Conservation (phyloP, 2,329 filamentous ascomycete genomes). For the Epichloe gansuensis region DNA sequence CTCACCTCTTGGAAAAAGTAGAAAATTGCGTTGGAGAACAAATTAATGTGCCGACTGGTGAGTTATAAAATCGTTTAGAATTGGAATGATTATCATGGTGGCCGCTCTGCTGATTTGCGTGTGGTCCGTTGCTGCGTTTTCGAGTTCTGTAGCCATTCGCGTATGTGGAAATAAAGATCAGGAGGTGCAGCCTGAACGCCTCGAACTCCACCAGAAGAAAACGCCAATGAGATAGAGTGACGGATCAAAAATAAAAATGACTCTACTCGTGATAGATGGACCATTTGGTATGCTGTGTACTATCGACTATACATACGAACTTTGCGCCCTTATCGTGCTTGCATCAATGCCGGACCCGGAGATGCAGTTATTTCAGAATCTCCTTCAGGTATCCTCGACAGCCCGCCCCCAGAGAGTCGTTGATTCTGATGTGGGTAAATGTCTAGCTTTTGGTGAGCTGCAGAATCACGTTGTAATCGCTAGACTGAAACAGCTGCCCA, state of each 20-base stretch:
- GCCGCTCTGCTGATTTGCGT: not conserved
- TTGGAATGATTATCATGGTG: too few relatives aligned
- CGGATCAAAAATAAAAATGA: not conserved
- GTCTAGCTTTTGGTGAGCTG: constrained; percentile 80
- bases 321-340: constrained; percentile 13
- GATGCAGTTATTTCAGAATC: constrained; percentile 34
- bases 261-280: too few relatives aligned
- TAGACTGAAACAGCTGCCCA: constrained; percentile 55
- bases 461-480: constrained; percentile 65
- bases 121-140: not conserved
- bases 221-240: not conserved
- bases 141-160: not conserved
- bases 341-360: constrained; percentile 16
- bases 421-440: constrained; percentile 41
- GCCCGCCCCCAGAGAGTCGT: constrained; percentile 29
- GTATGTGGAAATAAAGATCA: not conserved
- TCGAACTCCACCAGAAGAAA: not conserved
- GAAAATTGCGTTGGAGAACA: not conserved
- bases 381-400: constrained; percentile 46
- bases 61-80: too few relatives aligned
- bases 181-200: not conserved
- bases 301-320: not conserved
- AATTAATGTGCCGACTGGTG: too few relatives aligned
- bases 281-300: too few relatives aligned
- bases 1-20: not conserved